Evolutionary conservation across 768 basidiomycete genomes (phyloP), one percentile per base, ranked within the genome.

Genomic region (Heimioporus sp.): DNA sequence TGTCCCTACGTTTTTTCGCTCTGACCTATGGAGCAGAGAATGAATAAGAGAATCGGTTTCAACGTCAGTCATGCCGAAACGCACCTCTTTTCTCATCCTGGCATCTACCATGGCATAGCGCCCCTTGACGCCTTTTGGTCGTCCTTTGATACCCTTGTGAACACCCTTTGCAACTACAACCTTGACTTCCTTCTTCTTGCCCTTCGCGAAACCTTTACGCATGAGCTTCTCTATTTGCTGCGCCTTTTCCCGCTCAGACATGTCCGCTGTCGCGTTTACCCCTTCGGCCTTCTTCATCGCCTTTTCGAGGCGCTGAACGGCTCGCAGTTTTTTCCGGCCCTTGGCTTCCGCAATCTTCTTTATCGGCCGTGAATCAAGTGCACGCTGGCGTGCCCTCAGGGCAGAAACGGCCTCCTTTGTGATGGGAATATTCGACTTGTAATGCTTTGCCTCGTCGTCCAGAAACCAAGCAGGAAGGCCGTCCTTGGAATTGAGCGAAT

Each of bases 341-440:
- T 98, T 98, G 13, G 97, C 97, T 72, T 98, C 97, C 10, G 96
- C 97, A 8, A 98, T 82, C 77, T 99, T 99, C 76, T 97, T 98
- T 73, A 99, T 98, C 16, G 97, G 97, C 21, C 97, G 84, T 1
- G 96, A 93, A 66, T 99, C 94, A 44, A 99, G 76, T 13, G 93
- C 91, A 12, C 96, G 87, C 71, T 95, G 90, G 70, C 90, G 92
- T 19, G 89, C 90, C 30, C 90, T 85, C 30, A 99, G 77, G 10
- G 83, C 85, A 44, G 80, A 79, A 50, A 98, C 77, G 10, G 97
- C 97, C 67, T 98, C 97, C 69, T 96, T 98, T 1, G 95, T 98
- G 49, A 98, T 79, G n/a, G 97, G 97, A 42, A 98, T 77, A 67
- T 98, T 98, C 46, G 90, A 73, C 67, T 92, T 95, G 80, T 96